Conservation (phyloP, 2,329 filamentous ascomycete genomes). For the Pseudogymnoascus sp. region DNA sequence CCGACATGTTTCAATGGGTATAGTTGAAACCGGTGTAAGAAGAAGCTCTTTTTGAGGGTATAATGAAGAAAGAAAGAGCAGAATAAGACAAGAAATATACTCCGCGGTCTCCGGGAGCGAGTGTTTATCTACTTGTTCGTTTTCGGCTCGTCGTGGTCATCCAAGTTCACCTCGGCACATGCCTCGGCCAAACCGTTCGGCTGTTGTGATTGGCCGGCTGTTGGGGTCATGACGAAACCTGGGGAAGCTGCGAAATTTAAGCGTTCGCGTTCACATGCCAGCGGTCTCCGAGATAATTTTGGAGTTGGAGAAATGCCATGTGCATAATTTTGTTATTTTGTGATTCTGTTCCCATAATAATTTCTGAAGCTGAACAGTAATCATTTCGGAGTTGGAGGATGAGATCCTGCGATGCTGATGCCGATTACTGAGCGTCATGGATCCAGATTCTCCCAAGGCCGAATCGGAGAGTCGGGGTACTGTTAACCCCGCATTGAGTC, state of each 20-base stretch:
- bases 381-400: background rate
- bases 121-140: constrained; percentile 9
- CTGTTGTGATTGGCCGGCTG: background rate
- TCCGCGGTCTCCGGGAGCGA: background rate
- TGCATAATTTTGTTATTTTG: background rate
- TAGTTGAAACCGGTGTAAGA: background rate
- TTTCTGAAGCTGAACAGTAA: background rate
- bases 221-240: constrained; percentile 8
- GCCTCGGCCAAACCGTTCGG: constrained; percentile 3
- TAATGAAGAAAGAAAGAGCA: constrained; percentile 4
- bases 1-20: constrained; percentile 38
- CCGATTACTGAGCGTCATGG: background rate
- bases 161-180: constrained; percentile 7
- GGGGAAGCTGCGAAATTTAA: constrained; percentile 5
- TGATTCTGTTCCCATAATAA: background rate
- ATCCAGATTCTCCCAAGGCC: background rate
- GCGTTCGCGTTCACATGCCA: constrained; percentile 9
- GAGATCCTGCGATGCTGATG: background rate
- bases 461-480: background rate
- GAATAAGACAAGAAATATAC: constrained; percentile 2
- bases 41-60: background rate
- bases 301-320: background rate
- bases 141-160: background rate
- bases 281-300: background rate
- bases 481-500: background rate